Evolutionary conservation across 2,329 filamentous ascomycete species (phyloP), one percentile per base, ranked within the genome.

Genomic region (Neocucurbitaria cava): DNA sequence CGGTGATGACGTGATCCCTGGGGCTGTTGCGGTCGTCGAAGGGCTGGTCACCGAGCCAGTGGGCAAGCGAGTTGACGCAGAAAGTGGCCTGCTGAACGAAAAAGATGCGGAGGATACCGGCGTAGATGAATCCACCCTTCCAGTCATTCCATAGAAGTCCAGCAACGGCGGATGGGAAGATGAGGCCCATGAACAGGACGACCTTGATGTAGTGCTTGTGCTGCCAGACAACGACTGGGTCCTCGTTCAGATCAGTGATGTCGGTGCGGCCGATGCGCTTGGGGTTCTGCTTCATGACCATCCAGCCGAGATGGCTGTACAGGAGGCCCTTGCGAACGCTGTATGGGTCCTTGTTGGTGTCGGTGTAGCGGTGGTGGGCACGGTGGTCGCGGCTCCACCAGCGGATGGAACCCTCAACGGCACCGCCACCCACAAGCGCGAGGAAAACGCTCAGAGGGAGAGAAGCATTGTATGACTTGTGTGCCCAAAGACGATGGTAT

Each of bases 401-500:
- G 62, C 80, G 70, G 62, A 80, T 79, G 33, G 79, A 81, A 41
- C 80, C 80, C 63, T 82, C 78, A 20, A 82, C 78, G 45, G 79
- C 78, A 56, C 79, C 80, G 54, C 76, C 78, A 51, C 80, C 80
- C 57, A 80, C 77, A 46, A 74, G 75, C 28, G 80, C 80, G 52
- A 82, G 74, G 70, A 79, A 82, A 57, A 82, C 70, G 69, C 77
- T 76, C 49, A 82, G 66, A n/a, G 78, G 78, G 1, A 73, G 58
- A 11, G 63, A 59, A 11, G 79, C 80, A 39, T 76, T 77, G 71
- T 80, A 82, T 1, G 78, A 80, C 58, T 76, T 79, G 71, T 82
- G 80, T 49, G 74, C 73, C 91, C 91, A 96, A 43, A 95, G 85
- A 79, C 91, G 87, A 73, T 95, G 88, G 76, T 91, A 91, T 20